A percentile compares a stretch with the other conserved stretches of the same genome.
These are phyloP conservation scores for Talaromyces sp. DNA, from an alignment of 2,329 filamentous ascomycete genomes.

Conservation along the genomic window DNA sequence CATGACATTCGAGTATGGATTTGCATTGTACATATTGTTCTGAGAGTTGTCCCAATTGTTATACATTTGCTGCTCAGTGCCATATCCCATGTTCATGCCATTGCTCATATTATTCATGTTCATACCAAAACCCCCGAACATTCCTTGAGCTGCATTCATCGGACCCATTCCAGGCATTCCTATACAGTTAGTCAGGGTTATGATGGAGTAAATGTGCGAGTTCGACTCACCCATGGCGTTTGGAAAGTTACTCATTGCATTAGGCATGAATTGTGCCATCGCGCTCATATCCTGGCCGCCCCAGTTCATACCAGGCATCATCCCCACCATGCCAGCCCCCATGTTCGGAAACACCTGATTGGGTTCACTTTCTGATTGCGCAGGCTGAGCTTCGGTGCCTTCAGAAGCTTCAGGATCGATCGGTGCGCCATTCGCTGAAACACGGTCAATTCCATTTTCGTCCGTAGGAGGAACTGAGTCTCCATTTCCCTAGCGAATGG, in stretches of 20 bases:
- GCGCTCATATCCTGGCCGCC: constrained; percentile 66
- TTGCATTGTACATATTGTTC: constrained; percentile 71
- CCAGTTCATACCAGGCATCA: constrained; percentile 58
- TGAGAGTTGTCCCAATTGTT: constrained; percentile 78
- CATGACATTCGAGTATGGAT: constrained; percentile 70
- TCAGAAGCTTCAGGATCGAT: constrained; percentile 7
- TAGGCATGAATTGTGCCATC: constrained; percentile 63
- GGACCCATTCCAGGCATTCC: constrained; percentile 80
- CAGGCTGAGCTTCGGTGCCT: constrained; percentile 16
- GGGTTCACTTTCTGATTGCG: constrained; percentile 21
- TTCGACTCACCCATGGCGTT: constrained; percentile 81
- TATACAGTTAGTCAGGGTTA: constrained; percentile 25
- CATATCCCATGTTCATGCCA: constrained; percentile 71
- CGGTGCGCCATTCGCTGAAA: neutral
- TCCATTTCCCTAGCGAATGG: neutral
- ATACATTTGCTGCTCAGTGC: constrained; percentile 60
- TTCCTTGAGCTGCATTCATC: constrained; percentile 48
- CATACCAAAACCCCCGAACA: constrained; percentile 58
- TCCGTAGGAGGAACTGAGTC: neutral
- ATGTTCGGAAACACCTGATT: constrained; percentile 26
- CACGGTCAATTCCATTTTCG: neutral
- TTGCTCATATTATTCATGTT: constrained; percentile 79
- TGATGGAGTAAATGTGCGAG: neutral
- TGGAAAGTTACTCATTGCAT: constrained; percentile 58
- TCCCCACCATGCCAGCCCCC: constrained; percentile 47